Evolutionary conservation across 1,284 basidiomycete species (phyloP).

Genomic region (Papiliotrema terrestris): DNA sequence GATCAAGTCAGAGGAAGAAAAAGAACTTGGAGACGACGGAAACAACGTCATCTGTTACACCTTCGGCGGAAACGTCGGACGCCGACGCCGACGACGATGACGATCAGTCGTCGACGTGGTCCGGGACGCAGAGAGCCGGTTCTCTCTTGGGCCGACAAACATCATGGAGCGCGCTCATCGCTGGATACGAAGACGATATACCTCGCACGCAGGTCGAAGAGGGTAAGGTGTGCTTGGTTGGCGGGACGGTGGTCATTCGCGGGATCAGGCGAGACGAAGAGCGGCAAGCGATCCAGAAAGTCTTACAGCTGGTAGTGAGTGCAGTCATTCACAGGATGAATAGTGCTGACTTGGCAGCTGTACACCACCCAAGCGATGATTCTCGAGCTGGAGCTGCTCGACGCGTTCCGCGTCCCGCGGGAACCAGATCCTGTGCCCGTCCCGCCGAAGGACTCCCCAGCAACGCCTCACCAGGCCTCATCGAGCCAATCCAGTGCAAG

Average conservation of each 20-base stretch:
- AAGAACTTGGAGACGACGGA: neutral
- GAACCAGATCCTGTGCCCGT: constrained; percentile 19
- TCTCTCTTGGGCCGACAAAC: neutral
- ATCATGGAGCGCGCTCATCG: constrained; percentile 9
- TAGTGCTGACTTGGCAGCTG: constrained; percentile 13
- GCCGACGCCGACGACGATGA: constrained; percentile 2
- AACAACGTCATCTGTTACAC: neutral
- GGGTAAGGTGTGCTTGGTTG: constrained; percentile 20
- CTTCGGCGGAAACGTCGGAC: neutral
- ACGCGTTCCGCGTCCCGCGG: constrained; percentile 29
- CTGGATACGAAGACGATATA: constrained; percentile 22
- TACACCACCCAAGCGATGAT: constrained; percentile 28
- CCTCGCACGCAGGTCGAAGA: constrained; percentile 8
- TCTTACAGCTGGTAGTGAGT: constrained; percentile 25
- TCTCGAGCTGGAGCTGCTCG: constrained; percentile 30
- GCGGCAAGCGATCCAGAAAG: constrained; percentile 15
- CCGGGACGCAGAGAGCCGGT: constrained; percentile 19
- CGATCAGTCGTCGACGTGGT: constrained; percentile 17
- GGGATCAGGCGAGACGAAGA: constrained; percentile 20
- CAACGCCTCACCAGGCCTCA: neutral
- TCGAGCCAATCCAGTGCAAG: neutral
- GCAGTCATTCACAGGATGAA: neutral
- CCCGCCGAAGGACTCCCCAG: constrained; percentile 8
- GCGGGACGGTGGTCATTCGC: constrained; percentile 29
- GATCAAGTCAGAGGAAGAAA: neutral